These are phyloP conservation scores for Mimosa bimucronata DNA, from an alignment of 306 rosid genomes.

Conservation along the genomic window DNA sequence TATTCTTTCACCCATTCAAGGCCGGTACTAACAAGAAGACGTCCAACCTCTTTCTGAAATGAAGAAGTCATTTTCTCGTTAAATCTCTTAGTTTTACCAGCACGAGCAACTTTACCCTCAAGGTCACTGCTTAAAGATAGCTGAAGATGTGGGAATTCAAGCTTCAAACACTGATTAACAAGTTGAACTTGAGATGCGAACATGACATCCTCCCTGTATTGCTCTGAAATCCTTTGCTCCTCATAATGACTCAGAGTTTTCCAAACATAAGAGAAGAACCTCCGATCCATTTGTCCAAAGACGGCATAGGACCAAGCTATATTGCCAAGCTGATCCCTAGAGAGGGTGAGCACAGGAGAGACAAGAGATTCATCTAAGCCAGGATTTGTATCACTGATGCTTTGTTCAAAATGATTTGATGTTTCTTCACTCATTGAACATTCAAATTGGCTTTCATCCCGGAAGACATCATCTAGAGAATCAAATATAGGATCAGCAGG, in stretches of 20 bases:
- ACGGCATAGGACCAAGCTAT: slow-evolving; percentile 96
- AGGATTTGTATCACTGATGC: slow-evolving; percentile 33
- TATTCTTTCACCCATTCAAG: slow-evolving; percentile 82
- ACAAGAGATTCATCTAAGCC: slow-evolving; percentile 42
- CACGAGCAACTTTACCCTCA: slow-evolving; percentile 63
- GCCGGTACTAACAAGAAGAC: slow-evolving; percentile 80
- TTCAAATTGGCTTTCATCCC: slow-evolving; percentile 51
- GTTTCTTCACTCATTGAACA: slow-evolving; percentile 40
- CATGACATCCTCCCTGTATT: slow-evolving; percentile 80
- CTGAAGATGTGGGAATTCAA: slow-evolving; percentile 76
- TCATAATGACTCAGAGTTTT: slow-evolving; percentile 17
- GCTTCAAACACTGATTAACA: slow-evolving; percentile 88
- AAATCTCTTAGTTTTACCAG: slow-evolving; percentile 78
- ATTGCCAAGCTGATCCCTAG: slow-evolving; percentile 75
- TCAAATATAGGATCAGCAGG: slow-evolving; percentile 62
- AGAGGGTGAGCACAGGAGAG: slow-evolving; percentile 59
- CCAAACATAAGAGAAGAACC: slow-evolving; percentile 18
- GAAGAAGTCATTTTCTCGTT: slow-evolving; percentile 74
- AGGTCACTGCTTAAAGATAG: slow-evolving; percentile 61
- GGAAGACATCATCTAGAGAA: slow-evolving; percentile 64
- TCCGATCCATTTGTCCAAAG: slow-evolving; percentile 69
- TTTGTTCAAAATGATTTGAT: slow-evolving; percentile 39
- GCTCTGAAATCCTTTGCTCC: slow-evolving; percentile 71
- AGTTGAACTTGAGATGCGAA: slow-evolving; percentile 87
- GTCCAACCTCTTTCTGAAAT: slow-evolving; percentile 89